phyloP scores from a whole-genome alignment of 2,329 filamentous ascomycete species.

The Pestalotiopsis sp. region DNA sequence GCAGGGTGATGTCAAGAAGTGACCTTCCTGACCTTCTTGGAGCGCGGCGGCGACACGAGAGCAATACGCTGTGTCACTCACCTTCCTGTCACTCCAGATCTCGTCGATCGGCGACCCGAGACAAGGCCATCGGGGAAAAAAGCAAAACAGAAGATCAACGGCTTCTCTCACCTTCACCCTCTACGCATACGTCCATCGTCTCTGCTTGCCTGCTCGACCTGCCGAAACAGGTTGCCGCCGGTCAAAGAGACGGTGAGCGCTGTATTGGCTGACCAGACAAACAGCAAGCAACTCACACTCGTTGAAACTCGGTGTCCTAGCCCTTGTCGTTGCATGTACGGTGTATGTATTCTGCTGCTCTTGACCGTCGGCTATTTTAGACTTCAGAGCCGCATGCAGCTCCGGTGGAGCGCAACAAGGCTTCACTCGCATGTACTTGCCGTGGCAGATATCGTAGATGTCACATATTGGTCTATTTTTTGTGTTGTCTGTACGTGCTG shows the following conservation, averaged over 20 bases:
- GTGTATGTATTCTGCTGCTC: background rate
- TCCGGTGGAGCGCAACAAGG: background rate
- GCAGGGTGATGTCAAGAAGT: background rate
- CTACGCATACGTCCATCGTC: no score
- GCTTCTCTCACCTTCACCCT: no score
- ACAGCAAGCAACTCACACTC: no score
- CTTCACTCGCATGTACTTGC: background rate
- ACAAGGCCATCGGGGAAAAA: background rate
- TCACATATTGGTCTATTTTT: no score
- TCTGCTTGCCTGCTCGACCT: no score
- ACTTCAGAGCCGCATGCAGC: slow-evolving; percentile 3
- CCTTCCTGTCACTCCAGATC: background rate
- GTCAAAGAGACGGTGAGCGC: no score
- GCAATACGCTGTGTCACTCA: background rate
- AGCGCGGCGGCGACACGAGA: background rate
- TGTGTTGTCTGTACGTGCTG: no score
- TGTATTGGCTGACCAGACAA: no score
- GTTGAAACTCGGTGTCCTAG: no score
- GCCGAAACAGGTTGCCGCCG: no score
- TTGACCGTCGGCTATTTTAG: background rate
- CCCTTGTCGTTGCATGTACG: no score
- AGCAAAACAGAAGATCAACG: background rate
- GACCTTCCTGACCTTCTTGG: background rate
- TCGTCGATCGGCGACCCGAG: background rate
- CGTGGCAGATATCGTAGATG: background rate